A percentile compares a stretch with the other conserved stretches of the same genome.
These are phyloP conservation scores for Aspergillus sp. DNA, from an alignment of 2,329 filamentous ascomycete genomes.

Conservation along the genomic window DNA sequence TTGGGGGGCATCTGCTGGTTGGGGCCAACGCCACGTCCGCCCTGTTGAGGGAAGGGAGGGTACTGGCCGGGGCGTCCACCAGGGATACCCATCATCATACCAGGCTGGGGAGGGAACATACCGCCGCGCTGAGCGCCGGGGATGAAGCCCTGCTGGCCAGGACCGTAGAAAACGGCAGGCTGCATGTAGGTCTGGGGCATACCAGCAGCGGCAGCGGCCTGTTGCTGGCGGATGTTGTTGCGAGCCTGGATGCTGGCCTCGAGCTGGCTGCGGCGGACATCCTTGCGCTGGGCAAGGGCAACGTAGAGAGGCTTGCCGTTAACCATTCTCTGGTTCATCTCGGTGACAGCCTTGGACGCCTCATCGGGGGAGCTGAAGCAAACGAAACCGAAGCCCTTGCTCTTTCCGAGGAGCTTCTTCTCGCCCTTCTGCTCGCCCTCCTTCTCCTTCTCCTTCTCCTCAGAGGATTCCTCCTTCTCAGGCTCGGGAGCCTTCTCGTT, in stretches of 20 bases:
- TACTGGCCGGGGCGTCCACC: slow-evolving; percentile 84
- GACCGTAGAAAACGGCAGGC: slow-evolving; percentile 87
- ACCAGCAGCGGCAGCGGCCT: slow-evolving; percentile 85
- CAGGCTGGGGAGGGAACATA: slow-evolving; percentile 59
- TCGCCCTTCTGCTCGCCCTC: slow-evolving; percentile 57
- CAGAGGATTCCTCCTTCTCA: slow-evolving; percentile 27
- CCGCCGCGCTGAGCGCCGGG: slow-evolving; percentile 59
- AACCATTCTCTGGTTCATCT: slow-evolving; percentile 99
- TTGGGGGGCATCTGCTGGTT: slow-evolving; percentile 85
- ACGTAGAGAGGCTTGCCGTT: slow-evolving; percentile 96
- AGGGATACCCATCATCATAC: slow-evolving; percentile 64
- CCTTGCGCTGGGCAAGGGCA: slow-evolving; percentile 97
- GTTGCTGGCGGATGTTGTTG: slow-evolving; percentile 98
- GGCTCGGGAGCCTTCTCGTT: slow-evolving; percentile 22
- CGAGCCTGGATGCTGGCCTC: slow-evolving; percentile 99
- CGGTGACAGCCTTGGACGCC: slow-evolving; percentile 96
- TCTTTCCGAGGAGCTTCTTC: slow-evolving; percentile 81
- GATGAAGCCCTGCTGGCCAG: slow-evolving; percentile 63
- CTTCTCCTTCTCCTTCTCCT: slow-evolving; percentile 53
- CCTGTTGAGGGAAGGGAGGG: slow-evolving; percentile 80
- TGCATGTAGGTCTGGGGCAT: slow-evolving; percentile 83
- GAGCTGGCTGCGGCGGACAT: slow-evolving; percentile 98
- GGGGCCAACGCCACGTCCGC: slow-evolving; percentile 78
- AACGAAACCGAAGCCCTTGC: slow-evolving; percentile 99
- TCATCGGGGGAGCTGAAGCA: slow-evolving; percentile 99